phyloP scores from a whole-genome alignment of 2,329 filamentous ascomycete genomes.

The Eutypella sp. region DNA sequence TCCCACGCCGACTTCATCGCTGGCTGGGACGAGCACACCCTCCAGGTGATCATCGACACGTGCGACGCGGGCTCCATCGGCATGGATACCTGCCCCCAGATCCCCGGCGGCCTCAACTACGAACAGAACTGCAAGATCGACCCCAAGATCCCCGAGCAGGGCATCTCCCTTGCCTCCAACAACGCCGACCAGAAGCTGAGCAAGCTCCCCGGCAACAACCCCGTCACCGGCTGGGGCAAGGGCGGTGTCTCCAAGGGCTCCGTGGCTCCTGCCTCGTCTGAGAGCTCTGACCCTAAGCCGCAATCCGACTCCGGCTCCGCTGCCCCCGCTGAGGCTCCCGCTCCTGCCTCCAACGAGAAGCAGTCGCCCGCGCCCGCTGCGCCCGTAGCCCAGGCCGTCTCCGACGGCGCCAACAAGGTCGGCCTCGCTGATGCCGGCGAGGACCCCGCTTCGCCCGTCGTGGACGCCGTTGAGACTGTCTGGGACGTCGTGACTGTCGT shows the following conservation, averaged over 20 bases:
- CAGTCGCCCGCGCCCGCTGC: slow-evolving; percentile 9
- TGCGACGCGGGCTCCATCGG: slow-evolving; percentile 57
- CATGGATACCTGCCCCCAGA: slow-evolving; percentile 58
- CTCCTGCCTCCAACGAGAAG: not conserved
- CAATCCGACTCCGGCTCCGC: slow-evolving; percentile 8
- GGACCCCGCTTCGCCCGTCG: slow-evolving; percentile 12
- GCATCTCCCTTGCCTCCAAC: slow-evolving; percentile 6
- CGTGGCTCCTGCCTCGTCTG: no score
- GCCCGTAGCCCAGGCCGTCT: slow-evolving; percentile 31
- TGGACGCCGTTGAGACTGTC: slow-evolving; percentile 28
- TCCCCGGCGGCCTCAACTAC: slow-evolving; percentile 49
- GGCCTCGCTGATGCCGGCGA: not conserved
- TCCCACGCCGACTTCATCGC: slow-evolving; percentile 70
- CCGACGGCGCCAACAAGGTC: slow-evolving; percentile 11
- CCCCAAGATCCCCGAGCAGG: slow-evolving; percentile 38
- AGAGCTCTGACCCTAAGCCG: no score
- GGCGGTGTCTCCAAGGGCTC: slow-evolving; percentile 25
- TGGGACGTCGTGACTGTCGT: slow-evolving; percentile 44
- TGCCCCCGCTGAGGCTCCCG: not conserved
- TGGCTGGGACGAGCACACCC: slow-evolving; percentile 62
- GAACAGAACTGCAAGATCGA: slow-evolving; percentile 45
- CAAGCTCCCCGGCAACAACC: slow-evolving; percentile 51
- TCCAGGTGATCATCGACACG: slow-evolving; percentile 62
- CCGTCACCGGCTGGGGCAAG: slow-evolving; percentile 46
- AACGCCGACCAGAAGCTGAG: slow-evolving; percentile 34